A percentile compares a stretch with the other conserved stretches of the same genome.
Evolutionary conservation across 805 yeast species (phyloP).

Genomic region (Candida corydali): DNA sequence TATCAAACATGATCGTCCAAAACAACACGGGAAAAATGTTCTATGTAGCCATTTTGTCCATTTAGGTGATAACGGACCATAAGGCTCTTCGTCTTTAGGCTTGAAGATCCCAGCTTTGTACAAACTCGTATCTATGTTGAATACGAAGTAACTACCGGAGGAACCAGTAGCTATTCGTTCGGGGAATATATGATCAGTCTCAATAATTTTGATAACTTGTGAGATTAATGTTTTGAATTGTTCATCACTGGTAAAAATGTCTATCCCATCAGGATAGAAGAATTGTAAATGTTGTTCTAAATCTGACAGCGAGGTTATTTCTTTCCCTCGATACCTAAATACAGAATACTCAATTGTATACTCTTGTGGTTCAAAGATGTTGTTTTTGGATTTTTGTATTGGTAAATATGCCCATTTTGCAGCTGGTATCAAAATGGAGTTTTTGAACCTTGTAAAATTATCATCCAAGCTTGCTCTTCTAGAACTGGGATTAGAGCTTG

Average conservation of each 20-base stretch:
- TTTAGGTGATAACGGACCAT: constrained; percentile 73
- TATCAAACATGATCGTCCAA: constrained; percentile 68
- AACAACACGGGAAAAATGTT: constrained; percentile 71
- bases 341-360: constrained; percentile 35
- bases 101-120: constrained; percentile 56
- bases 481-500: constrained; percentile 6
- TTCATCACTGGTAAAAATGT: constrained; percentile 13
- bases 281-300: constrained; percentile 14
- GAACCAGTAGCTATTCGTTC: constrained; percentile 59
- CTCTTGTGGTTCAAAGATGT: constrained; percentile 6
- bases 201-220: constrained; percentile 45
- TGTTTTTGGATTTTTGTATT: constrained; percentile 8
- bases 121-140: constrained; percentile 13
- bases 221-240: constrained; percentile 39
- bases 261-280: constrained; percentile 14
- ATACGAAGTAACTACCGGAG: constrained; percentile 66
- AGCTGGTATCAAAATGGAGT: constrained; percentile 21
- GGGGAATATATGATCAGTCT: constrained; percentile 40
- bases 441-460: constrained; percentile 16
- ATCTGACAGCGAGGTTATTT: constrained; percentile 16
- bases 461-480: constrained; percentile 9
- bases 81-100: constrained; percentile 79
- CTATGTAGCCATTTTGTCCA: constrained; percentile 79
- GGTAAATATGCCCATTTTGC: constrained; percentile 28
- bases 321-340: constrained; percentile 19